Base-by-base conservation (phyloP, 192 early-diverging fungal species). In the Dimargaris cristalligena region DNA sequence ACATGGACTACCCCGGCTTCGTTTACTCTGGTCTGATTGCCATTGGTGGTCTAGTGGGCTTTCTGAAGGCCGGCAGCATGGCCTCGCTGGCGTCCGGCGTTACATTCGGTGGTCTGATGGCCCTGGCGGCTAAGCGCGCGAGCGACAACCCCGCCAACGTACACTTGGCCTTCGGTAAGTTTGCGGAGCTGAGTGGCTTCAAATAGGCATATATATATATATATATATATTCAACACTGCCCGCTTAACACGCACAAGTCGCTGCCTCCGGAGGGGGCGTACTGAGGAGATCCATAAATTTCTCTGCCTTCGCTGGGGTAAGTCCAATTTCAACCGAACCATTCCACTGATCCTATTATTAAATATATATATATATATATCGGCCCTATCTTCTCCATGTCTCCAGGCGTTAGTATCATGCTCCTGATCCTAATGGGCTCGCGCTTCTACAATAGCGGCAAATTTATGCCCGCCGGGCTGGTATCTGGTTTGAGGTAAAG, bases 381-480 rank as follows among this genome's bases (percentile, higher is more conserved):
- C n/a, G n/a, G n/a, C n/a, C n/a, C n/a, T n/a, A n/a, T n/a, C n/a
- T n/a, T n/a, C n/a, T n/a, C n/a, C n/a, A n/a, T n/a, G n/a, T 41
- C 6, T 41, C 6, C 38, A 41, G 38, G 38, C 26, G 50, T 52
- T 11, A 52, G 26, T 26, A 26, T 26, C 25, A 30, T 8, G 50
- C 51, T 74, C 4, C 44, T 72, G 33, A 9, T 51, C 10, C 61
- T 73, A 10, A 74, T 74, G 75, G 69, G 73, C 2, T n/a, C 55
- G 0, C 61, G 69, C 31, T 76, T 69, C 60, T 34, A 30, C 13
- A 67, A 66, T 45, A 57, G 62, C 31, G 70, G 70, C 11, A 68
- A 66, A 49, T 69, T 74, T 34, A 74, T 76, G 72, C 67, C 72
- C 26, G 72, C 67, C n/a, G 72, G 72, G 3, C 33, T 71, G 9